Evolutionary conservation across 139 green algal species (phyloP), one percentile per base, ranked within the genome.

Genomic region (Chlorokybus atmophyticus): DNA sequence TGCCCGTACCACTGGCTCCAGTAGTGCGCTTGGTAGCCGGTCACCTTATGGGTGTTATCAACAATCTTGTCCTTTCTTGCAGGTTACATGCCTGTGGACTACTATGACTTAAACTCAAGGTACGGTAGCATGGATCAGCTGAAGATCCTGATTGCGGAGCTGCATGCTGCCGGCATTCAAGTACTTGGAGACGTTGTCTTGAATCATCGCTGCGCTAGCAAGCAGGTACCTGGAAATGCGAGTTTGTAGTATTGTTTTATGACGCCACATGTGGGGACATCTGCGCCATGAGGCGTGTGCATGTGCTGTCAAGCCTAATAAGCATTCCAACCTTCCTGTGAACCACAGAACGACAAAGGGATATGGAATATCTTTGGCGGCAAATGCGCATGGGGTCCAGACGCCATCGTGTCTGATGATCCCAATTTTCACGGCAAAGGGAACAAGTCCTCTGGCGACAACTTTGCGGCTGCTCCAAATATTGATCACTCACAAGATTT

Each of bases 401-500:
- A 62, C 7, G 73, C 73, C 17, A 77, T 80, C 32, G 64, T 74
- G 25, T 24, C 50, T 2, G 70, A 80, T 39, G 70, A 80, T 55
- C 69, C 64, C 35, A 62, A 80, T 41, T 80, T 78, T 44, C 4
- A 55, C 21, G 73, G 73, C 27, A 51, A 50, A 2, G 71, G 71
- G 40, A 69, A 68, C 48, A 60, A 24, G 23, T 55, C 35, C 49
- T 65, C 25, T 24, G 61, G 72, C 4, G 73, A 80, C 35, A 59
- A 68, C 61, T 80, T 81, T 52, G 50, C 68, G 29, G 73, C 72
- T 8, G 74, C 74, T 6, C 74, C 74, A 26, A 79, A 81, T 53
- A 62, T 81, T 26, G 74, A 81, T 39, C 74, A 81, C 61, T 73
- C 58, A 23, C 70, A 81, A 54, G 60, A 68, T n/a, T 76, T 79